Evolutionary conservation across 2,329 filamentous ascomycete genomes (phyloP).

Genomic region (Fusarium dlaminii): DNA sequence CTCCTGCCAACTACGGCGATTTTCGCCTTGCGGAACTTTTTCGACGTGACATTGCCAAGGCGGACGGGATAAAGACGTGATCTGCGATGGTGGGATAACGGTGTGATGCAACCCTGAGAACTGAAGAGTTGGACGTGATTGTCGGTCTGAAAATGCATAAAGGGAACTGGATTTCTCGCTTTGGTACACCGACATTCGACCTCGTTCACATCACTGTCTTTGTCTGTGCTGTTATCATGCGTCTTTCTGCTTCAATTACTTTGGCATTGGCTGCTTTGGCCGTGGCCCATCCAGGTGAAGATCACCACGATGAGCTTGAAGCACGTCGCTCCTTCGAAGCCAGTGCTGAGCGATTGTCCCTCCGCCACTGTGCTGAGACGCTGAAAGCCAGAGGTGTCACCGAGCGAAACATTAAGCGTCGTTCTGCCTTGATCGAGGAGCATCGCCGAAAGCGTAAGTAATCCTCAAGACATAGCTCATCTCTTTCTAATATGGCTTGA

Average conservation of each 20-base stretch:
- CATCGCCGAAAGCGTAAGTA: constrained; percentile 51
- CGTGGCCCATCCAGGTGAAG: neutral
- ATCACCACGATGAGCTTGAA: constrained; percentile 2
- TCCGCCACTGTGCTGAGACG: constrained; percentile 57
- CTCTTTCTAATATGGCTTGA: neutral
- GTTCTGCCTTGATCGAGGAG: constrained; percentile 51
- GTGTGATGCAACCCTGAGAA: neutral
- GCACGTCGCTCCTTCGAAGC: neutral
- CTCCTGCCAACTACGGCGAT: neutral
- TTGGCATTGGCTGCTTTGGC: neutral
- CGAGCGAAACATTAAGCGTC: constrained; percentile 55
- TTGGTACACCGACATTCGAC: neutral
- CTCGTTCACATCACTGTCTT: neutral
- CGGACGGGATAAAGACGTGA: neutral
- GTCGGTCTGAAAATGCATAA: neutral
- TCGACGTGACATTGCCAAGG: constrained; percentile 6
- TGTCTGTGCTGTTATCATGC: neutral
- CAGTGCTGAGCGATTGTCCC: constrained; percentile 37
- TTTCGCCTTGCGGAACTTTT: neutral
- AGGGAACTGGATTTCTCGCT: neutral
- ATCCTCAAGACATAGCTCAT: rapidly evolving
- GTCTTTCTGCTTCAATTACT: neutral
- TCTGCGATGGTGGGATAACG: neutral
- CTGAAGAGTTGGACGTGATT: neutral
- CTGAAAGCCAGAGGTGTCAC: constrained; percentile 58